Percentiles rank a stretch among this genome's conserved stretches.
These are phyloP conservation scores for Musa balbisiana DNA, from an alignment of 202 grass and related monocot species.

Conservation along the genomic window DNA sequence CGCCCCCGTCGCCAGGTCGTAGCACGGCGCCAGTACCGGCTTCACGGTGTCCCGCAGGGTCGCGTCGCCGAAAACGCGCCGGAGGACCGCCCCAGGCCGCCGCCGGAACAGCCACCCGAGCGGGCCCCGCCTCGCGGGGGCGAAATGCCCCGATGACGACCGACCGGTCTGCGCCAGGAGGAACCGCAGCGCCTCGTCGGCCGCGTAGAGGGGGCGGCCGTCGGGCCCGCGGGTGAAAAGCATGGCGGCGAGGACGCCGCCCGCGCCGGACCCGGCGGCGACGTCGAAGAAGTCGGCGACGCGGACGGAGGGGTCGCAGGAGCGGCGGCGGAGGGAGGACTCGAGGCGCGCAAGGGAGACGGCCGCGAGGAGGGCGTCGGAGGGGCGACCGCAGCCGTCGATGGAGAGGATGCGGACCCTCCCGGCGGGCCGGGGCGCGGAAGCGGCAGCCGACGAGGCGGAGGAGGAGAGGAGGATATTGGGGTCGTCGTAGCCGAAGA, in stretches of 20 bases:
- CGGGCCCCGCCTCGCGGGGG: not conserved
- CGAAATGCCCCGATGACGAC: not conserved
- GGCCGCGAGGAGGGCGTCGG: constrained; percentile 47
- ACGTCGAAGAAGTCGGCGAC: constrained; percentile 84
- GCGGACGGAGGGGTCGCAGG: constrained; percentile 33
- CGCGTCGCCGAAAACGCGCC: constrained; percentile 44
- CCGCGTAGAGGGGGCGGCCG: constrained; percentile 38
- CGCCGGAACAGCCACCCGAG: constrained; percentile 34
- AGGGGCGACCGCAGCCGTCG: constrained; percentile 44
- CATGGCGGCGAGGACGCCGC: constrained; percentile 58
- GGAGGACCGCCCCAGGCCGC: not conserved
- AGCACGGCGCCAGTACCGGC: constrained; percentile 77
- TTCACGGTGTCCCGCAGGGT: constrained; percentile 58
- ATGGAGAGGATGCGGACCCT: constrained; percentile 59
- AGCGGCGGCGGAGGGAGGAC: constrained; percentile 35
- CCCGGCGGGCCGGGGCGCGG: not conserved
- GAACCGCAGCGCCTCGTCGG: constrained; percentile 49
- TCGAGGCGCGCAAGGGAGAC: constrained; percentile 56
- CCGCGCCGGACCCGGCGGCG: constrained; percentile 41
- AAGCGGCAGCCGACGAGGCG: constrained; percentile 19
- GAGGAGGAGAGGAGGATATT: constrained; percentile 14
- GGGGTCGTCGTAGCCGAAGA: constrained; percentile 41
- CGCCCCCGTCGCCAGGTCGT: constrained; percentile 55
- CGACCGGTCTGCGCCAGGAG: constrained; percentile 32
- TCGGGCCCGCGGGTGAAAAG: constrained; percentile 42